Conservation (phyloP, 208 protist genomes). For the Trypanosoma cruzi region DNA sequence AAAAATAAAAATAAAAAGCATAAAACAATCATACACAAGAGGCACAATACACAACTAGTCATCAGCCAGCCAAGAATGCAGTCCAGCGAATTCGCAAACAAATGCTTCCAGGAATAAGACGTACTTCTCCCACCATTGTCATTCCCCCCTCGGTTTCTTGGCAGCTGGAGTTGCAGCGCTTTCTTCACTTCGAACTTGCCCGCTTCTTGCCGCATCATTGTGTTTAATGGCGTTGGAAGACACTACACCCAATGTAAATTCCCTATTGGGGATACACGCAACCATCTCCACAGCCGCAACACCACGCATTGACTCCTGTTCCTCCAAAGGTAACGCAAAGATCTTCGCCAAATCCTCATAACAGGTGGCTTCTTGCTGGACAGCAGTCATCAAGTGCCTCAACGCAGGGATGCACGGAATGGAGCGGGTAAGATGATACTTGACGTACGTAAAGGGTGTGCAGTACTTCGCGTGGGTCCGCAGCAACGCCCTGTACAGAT, state of each 20-base stretch:
- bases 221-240: background rate
- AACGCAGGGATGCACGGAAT: conserved; percentile 65
- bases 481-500: conserved; percentile 41
- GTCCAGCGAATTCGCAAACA: background rate
- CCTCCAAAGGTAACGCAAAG: conserved; percentile 40
- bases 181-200: background rate
- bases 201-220: background rate
- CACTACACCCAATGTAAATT: background rate
- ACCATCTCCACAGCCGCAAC: conserved; percentile 40
- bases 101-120: background rate
- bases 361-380: conserved; percentile 52
- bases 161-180: background rate
- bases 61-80: conserved; percentile 6
- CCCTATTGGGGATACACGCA: conserved; percentile 11
- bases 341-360: conserved; percentile 72
- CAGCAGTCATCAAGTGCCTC: conserved; percentile 58
- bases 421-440: conserved; percentile 89
- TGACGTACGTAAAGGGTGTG: conserved; percentile 78
- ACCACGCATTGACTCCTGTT: conserved; percentile 32
- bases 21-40: background rate
- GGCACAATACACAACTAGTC: background rate
- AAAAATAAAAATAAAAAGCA: background rate
- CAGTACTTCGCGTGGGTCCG: conserved; percentile 61
- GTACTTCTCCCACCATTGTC: background rate
- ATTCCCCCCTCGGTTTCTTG: conserved; percentile 11